A percentile compares a stretch with the other conserved stretches of the same genome.
Evolutionary conservation across 2,329 filamentous ascomycete genomes (phyloP).

Genomic region (Reticulascus tulasneorum): DNA sequence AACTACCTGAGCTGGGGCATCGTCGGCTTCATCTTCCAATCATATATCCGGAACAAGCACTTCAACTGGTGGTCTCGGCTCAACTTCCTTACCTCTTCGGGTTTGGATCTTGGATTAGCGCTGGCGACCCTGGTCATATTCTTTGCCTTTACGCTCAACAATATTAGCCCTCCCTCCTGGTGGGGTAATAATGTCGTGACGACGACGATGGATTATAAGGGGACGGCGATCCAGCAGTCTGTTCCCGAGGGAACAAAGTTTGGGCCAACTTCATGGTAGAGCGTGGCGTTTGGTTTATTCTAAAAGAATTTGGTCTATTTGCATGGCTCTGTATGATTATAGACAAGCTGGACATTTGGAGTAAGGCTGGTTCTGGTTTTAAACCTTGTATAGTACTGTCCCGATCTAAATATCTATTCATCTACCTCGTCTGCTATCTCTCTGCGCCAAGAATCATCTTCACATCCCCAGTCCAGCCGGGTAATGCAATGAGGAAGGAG

Average conservation of each 20-base stretch:
- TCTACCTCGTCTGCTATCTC: too few relatives aligned
- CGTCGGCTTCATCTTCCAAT: slow-evolving; percentile 69
- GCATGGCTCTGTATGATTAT: too few relatives aligned
- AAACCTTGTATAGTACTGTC: too few relatives aligned
- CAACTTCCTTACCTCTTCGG: slow-evolving; percentile 69
- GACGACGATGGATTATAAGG: slow-evolving; percentile 58
- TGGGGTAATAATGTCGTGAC: slow-evolving; percentile 62
- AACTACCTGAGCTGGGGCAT: slow-evolving; percentile 73
- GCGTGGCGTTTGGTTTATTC: too few relatives aligned
- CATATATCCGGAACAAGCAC: slow-evolving; percentile 58
- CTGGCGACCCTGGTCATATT: slow-evolving; percentile 67
- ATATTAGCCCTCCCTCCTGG: slow-evolving; percentile 61
- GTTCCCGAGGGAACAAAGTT: slow-evolving; percentile 54
- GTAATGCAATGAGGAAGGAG: too few relatives aligned
- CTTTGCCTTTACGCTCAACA: slow-evolving; percentile 61
- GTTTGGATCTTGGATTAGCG: slow-evolving; percentile 65
- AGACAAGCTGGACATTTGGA: too few relatives aligned
- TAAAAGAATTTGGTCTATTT: too few relatives aligned
- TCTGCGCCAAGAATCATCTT: too few relatives aligned
- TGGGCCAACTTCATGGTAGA: slow-evolving; percentile 55
- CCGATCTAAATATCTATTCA: too few relatives aligned
- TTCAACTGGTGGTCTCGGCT: slow-evolving; percentile 70
- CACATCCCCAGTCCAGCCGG: too few relatives aligned
- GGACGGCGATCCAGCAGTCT: slow-evolving; percentile 53
- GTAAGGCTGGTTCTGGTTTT: too few relatives aligned